Percentiles rank a stretch among this genome's conserved stretches.
Evolutionary conservation across 257 asterid species (phyloP).

Genomic region (Fraxinus quadrangulata): DNA sequence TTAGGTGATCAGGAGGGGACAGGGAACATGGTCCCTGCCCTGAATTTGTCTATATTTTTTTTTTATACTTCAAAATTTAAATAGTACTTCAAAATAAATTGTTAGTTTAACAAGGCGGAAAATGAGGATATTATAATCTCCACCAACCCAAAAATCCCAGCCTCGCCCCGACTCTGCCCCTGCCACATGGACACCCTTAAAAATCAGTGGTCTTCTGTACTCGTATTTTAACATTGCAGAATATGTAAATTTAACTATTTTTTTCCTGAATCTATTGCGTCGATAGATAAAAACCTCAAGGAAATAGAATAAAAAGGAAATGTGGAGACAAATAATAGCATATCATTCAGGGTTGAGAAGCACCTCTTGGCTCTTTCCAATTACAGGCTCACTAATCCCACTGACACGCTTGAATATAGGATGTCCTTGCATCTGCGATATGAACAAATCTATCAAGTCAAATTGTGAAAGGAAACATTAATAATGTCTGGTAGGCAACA

Average conservation of each 20-base stretch:
- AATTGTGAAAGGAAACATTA: neutral
- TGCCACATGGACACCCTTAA: too few species aligned
- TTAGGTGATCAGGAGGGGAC: too few species aligned
- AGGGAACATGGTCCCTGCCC: too few species aligned
- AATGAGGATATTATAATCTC: too few species aligned
- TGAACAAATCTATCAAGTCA: conserved; percentile 16
- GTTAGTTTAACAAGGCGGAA: too few species aligned
- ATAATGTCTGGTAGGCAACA: neutral
- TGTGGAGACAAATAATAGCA: conserved; percentile 5
- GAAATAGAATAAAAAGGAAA: neutral
- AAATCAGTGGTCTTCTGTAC: neutral
- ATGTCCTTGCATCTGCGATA: conserved; percentile 75
- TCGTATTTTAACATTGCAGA: conserved; percentile 5
- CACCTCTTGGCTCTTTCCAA: conserved; percentile 88
- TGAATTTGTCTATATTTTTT: too few species aligned
- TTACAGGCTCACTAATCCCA: conserved; percentile 82
- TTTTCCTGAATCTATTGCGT: neutral
- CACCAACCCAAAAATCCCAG: too few species aligned
- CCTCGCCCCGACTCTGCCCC: too few species aligned
- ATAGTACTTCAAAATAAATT: too few species aligned
- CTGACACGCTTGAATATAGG: conserved; percentile 65
- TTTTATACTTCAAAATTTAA: too few species aligned
- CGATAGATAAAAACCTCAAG: too few species aligned
- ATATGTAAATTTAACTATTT: neutral
- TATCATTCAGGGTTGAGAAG: conserved; percentile 17